phyloP scores from a whole-genome alignment of 2,329 filamentous ascomycete species.

The Penicillium sp. region DNA sequence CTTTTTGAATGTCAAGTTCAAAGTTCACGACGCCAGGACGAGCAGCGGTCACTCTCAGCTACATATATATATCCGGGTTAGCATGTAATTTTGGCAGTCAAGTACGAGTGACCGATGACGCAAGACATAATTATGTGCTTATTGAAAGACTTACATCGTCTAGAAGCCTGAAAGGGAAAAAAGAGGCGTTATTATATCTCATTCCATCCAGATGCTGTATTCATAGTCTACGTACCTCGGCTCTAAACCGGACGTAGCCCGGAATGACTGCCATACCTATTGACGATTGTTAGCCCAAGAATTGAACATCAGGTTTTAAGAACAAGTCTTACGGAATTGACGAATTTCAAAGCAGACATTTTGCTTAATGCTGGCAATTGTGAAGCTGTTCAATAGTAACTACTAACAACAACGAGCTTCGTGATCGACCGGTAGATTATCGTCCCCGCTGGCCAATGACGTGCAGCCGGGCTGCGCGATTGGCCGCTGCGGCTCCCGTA shows the following conservation, averaged over 20 bases:
- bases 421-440: background rate
- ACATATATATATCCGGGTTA: slow-evolving; percentile 4
- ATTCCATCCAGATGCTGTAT: background rate
- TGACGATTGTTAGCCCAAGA: slow-evolving; percentile 1
- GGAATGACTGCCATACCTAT: slow-evolving; percentile 81
- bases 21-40: slow-evolving; percentile 61
- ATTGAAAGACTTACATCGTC: slow-evolving; percentile 34
- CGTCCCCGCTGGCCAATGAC: background rate
- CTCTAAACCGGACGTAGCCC: slow-evolving; percentile 80
- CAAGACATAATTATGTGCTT: background rate
- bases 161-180: slow-evolving; percentile 25
- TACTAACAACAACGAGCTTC: background rate
- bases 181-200: background rate
- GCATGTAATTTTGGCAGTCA: background rate
- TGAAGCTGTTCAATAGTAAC: background rate
- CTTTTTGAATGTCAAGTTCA: slow-evolving; percentile 60
- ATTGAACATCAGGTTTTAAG: background rate
- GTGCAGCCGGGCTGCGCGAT: background rate
- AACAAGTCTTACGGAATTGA: slow-evolving; percentile 55
- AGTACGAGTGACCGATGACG: background rate
- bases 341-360: slow-evolving; percentile 59
- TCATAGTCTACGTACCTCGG: slow-evolving; percentile 60
- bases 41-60: slow-evolving; percentile 61
- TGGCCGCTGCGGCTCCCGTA: slow-evolving; percentile 8
- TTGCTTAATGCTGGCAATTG: background rate